Evolutionary conservation across 345 rosid species (phyloP).

Genomic region (Aethionema arabicum): DNA sequence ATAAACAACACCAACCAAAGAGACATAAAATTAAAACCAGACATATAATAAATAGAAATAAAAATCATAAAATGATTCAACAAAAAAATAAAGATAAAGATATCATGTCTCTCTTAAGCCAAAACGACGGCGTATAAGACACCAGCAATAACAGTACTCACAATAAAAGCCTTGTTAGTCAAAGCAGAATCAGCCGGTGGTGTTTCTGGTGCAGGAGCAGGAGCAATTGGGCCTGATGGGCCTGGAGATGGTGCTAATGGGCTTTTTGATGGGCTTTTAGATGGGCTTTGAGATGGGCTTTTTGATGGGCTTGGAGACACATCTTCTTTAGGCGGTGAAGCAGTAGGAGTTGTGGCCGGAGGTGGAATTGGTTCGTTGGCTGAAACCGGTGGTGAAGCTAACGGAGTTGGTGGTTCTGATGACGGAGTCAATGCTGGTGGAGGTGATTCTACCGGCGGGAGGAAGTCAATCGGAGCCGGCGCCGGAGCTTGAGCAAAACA

Average conservation of each 20-base stretch:
- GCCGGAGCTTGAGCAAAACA: constrained; percentile 73
- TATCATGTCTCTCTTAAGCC: constrained; percentile 42
- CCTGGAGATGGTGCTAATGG: constrained; percentile 18
- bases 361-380: background rate
- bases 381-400: constrained; percentile 32
- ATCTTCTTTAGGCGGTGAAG: constrained; percentile 20
- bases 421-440: constrained; percentile 41
- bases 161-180: constrained; percentile 44
- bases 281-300: constrained; percentile 22
- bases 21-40: too few relatives aligned
- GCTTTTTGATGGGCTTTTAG: constrained; percentile 11
- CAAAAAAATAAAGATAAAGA: constrained; percentile 3
- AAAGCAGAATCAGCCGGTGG: constrained; percentile 30
- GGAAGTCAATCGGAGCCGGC: constrained; percentile 35
- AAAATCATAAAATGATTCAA: constrained; percentile 17
- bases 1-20: too few relatives aligned
- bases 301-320: constrained; percentile 6
- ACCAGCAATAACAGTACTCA: constrained; percentile 49
- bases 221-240: constrained; percentile 29
- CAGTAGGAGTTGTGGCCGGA: constrained; percentile 7
- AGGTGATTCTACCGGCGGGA: constrained; percentile 39
- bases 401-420: constrained; percentile 38
- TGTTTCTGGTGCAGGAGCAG: constrained; percentile 17
- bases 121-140: constrained; percentile 52
- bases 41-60: background rate